These are phyloP conservation scores for Dothideomycetidae sp. DNA, from an alignment of 2,329 filamentous ascomycete species.

Conservation along the genomic window DNA sequence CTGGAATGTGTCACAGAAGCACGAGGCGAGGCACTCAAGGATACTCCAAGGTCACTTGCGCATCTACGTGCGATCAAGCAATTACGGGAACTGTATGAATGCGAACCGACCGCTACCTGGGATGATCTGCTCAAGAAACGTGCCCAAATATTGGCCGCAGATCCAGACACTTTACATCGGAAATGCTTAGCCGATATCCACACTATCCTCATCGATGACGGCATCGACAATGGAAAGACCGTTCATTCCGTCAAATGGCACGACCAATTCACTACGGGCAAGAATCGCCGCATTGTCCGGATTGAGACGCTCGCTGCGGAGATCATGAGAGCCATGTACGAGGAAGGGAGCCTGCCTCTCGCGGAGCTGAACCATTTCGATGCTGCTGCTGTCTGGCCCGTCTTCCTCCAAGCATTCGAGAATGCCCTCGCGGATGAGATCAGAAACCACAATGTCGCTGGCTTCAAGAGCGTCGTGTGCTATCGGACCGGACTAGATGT, in stretches of 20 bases:
- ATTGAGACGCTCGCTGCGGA: slow-evolving; percentile 59
- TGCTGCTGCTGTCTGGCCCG: slow-evolving; percentile 23
- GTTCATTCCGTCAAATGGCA: slow-evolving; percentile 51
- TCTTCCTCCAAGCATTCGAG: slow-evolving; percentile 38
- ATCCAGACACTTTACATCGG: slow-evolving; percentile 42
- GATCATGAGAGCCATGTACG: slow-evolving; percentile 38
- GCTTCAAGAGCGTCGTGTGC: slow-evolving; percentile 73
- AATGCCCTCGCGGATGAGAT: slow-evolving; percentile 42
- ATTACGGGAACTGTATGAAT: slow-evolving; percentile 50
- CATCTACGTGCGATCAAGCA: slow-evolving; percentile 58
- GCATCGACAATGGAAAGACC: slow-evolving; percentile 42
- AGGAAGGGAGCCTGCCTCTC: slow-evolving; percentile 17
- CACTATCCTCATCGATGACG: slow-evolving; percentile 65
- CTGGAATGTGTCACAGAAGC: slow-evolving; percentile 61
- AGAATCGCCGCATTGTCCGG: slow-evolving; percentile 59
- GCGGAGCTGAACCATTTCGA: slow-evolving; percentile 20
- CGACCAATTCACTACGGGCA: slow-evolving; percentile 47
- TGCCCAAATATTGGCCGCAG: slow-evolving; percentile 30
- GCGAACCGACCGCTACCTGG: slow-evolving; percentile 44
- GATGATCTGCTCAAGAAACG: slow-evolving; percentile 38
- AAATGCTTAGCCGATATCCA: slow-evolving; percentile 59
- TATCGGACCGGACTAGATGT: slow-evolving; percentile 63
- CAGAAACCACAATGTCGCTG: slow-evolving; percentile 53
- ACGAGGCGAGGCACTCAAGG: slow-evolving; percentile 49
- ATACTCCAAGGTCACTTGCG: slow-evolving; percentile 48